These are phyloP conservation scores for Sordariomycetes sp. DNA, from an alignment of 2,329 filamentous ascomycete species.

Conservation along the genomic window DNA sequence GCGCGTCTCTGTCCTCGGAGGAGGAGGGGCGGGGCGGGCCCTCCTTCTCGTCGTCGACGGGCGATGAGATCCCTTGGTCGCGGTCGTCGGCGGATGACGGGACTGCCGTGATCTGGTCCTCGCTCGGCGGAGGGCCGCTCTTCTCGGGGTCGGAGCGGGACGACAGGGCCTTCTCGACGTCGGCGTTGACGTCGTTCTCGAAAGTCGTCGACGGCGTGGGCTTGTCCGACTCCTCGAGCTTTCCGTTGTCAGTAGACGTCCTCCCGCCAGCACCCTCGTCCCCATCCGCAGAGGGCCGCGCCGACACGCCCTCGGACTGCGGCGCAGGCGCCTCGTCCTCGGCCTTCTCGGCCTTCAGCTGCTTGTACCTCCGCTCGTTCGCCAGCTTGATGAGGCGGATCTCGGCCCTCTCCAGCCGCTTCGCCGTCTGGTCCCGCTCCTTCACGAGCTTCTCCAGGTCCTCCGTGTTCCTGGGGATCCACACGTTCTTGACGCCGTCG, in stretches of 20 bases:
- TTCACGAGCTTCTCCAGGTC: slow-evolving; percentile 68
- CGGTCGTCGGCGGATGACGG: neutral
- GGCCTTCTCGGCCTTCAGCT: slow-evolving; percentile 6
- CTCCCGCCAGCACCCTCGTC: neutral
- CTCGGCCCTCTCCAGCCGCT: slow-evolving; percentile 75
- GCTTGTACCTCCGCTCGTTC: slow-evolving; percentile 51
- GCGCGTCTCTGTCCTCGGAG: neutral
- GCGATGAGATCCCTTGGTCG: neutral
- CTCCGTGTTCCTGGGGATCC: slow-evolving; percentile 67
- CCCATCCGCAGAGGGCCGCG: neutral
- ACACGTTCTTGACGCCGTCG: slow-evolving; percentile 67
- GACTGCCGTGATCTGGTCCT: neutral
- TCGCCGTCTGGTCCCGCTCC: slow-evolving; percentile 62
- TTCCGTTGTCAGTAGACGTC: neutral
- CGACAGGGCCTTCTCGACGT: neutral
- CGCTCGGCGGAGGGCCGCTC: neutral
- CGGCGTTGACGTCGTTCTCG: neutral
- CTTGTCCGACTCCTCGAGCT: no score
- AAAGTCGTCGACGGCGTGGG: no score
- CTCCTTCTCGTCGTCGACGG: neutral
- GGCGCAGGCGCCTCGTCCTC: neutral
- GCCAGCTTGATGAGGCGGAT: slow-evolving; percentile 68
- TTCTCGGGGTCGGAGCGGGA: neutral
- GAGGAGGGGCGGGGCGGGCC: no score
- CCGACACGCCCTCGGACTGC: neutral